A percentile compares a stretch with the other conserved stretches of the same genome.
Conservation (phyloP, 2,329 filamentous ascomycete genomes). For the Aureobasidium sp. region DNA sequence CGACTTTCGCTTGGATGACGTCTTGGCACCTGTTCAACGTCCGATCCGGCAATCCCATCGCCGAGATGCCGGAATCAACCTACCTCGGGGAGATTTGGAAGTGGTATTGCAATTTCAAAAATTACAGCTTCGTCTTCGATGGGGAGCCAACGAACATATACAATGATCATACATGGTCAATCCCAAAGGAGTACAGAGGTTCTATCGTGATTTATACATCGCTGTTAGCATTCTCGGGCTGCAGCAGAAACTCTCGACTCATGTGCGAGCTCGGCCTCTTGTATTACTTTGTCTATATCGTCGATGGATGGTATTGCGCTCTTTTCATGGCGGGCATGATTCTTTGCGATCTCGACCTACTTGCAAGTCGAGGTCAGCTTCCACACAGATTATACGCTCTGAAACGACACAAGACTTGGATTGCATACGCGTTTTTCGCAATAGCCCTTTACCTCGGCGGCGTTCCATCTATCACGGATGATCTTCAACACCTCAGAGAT, state of each 20-base stretch:
- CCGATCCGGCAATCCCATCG: constrained; percentile 33
- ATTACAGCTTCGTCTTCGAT: constrained; percentile 61
- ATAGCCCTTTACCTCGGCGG: constrained; percentile 47
- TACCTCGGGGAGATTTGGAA: constrained; percentile 42
- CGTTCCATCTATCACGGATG: constrained; percentile 3
- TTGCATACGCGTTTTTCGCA: constrained; percentile 46
- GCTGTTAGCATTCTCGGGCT: constrained; percentile 51
- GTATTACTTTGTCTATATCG: constrained; percentile 22
- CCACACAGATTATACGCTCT: constrained; percentile 44
- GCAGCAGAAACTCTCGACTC: constrained; percentile 49
- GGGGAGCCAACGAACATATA: constrained; percentile 52
- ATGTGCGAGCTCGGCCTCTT: constrained; percentile 48
- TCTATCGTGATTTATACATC: constrained; percentile 57
- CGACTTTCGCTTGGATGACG: constrained; percentile 49
- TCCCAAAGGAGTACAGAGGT: constrained; percentile 57
- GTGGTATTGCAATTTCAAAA: constrained; percentile 54
- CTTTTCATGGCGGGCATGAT: constrained; percentile 57
- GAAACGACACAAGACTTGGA: constrained; percentile 42
- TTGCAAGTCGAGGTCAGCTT: constrained; percentile 45
- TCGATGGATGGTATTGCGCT: constrained; percentile 42
- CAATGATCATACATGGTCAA: constrained; percentile 57
- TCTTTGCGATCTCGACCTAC: constrained; percentile 54
- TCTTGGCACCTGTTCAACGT: constrained; percentile 49
- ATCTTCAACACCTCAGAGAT: constrained; percentile 3
- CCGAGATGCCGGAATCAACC: background rate